Evolutionary conservation across 345 rosid genomes (phyloP).

Genomic region (Clarkia xantiana): DNA sequence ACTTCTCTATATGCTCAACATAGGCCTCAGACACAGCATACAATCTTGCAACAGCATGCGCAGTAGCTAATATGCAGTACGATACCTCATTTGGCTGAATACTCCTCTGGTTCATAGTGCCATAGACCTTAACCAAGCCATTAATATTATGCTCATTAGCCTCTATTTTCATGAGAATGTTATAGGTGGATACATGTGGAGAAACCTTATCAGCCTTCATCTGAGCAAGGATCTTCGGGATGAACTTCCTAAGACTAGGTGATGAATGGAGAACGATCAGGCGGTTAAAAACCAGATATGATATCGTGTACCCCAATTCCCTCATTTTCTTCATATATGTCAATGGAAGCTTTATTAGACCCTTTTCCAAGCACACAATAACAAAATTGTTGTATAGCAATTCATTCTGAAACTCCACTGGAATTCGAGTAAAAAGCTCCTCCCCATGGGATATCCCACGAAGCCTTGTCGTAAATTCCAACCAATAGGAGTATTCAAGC

Average conservation of each 20-base stretch:
- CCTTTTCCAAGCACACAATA: constrained; percentile 72
- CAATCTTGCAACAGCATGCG: constrained; percentile 78
- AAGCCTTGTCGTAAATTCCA: constrained; percentile 67
- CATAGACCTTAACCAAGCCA: constrained; percentile 43
- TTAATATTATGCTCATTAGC: constrained; percentile 70
- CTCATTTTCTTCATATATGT: constrained; percentile 93
- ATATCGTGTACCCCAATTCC: constrained; percentile 55
- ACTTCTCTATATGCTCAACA: constrained; percentile 61
- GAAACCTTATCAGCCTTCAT: constrained; percentile 81
- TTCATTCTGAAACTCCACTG: constrained; percentile 72
- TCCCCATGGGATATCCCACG: constrained; percentile 71
- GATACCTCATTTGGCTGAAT: constrained; percentile 31
- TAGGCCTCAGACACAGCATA: constrained; percentile 64
- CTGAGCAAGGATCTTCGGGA: constrained; percentile 57
- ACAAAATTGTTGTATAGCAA: constrained; percentile 80
- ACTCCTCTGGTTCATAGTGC: constrained; percentile 40
- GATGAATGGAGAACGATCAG: constrained; percentile 8
- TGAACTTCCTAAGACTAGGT: constrained; percentile 43
- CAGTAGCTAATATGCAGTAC: constrained; percentile 49
- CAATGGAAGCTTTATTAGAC: constrained; percentile 53
- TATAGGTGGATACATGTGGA: constrained; percentile 73
- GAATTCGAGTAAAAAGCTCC: constrained; percentile 53
- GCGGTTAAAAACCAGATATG: constrained; percentile 40
- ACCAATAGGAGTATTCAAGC: constrained; percentile 66
- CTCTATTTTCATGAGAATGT: constrained; percentile 85